phyloP scores from a whole-genome alignment of 768 basidiomycete genomes.

The Naganishia kalamii region DNA sequence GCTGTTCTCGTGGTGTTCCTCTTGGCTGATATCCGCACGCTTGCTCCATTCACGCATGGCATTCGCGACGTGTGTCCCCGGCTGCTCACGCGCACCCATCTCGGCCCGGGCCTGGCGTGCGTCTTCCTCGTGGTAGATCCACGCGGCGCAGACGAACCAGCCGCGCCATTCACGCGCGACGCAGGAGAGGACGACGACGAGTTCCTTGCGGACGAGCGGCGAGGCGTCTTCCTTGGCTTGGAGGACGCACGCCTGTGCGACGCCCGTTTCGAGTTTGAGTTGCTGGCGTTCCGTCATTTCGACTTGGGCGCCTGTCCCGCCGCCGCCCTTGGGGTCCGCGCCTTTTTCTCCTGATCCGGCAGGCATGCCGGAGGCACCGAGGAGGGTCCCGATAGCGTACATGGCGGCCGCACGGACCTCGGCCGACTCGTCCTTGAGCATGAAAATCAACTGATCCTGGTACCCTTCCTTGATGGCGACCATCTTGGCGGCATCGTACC shows the following conservation, averaged over 20 bases:
- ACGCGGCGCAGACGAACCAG: slow-evolving; percentile 90
- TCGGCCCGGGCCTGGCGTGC: slow-evolving; percentile 32
- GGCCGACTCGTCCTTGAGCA: slow-evolving; percentile 78
- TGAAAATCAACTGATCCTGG: slow-evolving; percentile 70
- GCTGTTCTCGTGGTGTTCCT: slow-evolving; percentile 66
- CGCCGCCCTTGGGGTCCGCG: slow-evolving; percentile 56
- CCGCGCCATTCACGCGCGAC: slow-evolving; percentile 95
- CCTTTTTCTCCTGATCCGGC: slow-evolving; percentile 57
- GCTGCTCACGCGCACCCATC: slow-evolving; percentile 22
- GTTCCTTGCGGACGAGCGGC: slow-evolving; percentile 91
- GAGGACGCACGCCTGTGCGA: slow-evolving; percentile 80
- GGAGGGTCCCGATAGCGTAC: slow-evolving; percentile 85
- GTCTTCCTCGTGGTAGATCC: slow-evolving; percentile 93
- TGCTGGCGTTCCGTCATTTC: slow-evolving; percentile 48
- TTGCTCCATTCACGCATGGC: slow-evolving; percentile 70
- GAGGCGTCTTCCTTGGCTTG: slow-evolving; percentile 89
- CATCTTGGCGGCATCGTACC: slow-evolving; percentile 80
- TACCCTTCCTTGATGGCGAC: slow-evolving; percentile 70
- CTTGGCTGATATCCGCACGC: slow-evolving; percentile 54
- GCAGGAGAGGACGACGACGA: slow-evolving; percentile 82
- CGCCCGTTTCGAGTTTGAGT: slow-evolving; percentile 69
- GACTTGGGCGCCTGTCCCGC: slow-evolving; percentile 68
- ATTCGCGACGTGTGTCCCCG: slow-evolving; percentile 53
- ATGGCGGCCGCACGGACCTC: slow-evolving; percentile 88
- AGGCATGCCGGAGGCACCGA: slow-evolving; percentile 66